Conservation (phyloP, 306 rosid species). For the Rubus parviflorus region DNA sequence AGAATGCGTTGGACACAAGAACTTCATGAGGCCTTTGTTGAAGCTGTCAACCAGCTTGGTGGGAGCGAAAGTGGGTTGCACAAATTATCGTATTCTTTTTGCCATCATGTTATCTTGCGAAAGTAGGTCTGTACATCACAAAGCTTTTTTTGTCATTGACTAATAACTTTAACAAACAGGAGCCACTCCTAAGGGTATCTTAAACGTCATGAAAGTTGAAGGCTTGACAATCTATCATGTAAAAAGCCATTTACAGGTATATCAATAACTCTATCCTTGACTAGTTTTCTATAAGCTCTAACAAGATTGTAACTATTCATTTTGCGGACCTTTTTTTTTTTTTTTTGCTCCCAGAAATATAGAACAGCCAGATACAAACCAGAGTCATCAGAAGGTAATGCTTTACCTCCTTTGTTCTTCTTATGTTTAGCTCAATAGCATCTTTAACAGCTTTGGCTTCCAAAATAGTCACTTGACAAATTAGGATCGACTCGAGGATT, state of each 20-base stretch:
- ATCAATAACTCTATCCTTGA: constrained; percentile 6
- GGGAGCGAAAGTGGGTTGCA: constrained; percentile 76
- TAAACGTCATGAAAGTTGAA: constrained; percentile 79
- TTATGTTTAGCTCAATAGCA: constrained; percentile 7
- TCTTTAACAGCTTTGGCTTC: not conserved
- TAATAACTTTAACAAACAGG: constrained; percentile 47
- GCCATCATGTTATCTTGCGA: not conserved
- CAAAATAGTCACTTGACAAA: not conserved
- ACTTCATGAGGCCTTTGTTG: constrained; percentile 93
- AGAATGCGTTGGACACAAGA: constrained; percentile 99
- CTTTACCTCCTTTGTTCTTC: constrained; percentile 26
- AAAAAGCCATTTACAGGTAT: constrained; percentile 94
- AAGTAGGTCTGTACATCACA: constrained; percentile 12
- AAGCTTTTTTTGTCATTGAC: constrained; percentile 8
- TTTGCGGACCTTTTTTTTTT: constrained; percentile 8
- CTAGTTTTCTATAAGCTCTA: constrained; percentile 2
- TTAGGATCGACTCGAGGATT: not conserved
- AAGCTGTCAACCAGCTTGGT: constrained; percentile 86
- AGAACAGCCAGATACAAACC: constrained; percentile 95
- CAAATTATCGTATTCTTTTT: constrained; percentile 1
- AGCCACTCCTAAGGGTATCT: constrained; percentile 96
- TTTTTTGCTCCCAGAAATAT: constrained; percentile 68
- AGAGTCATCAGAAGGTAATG: constrained; percentile 78
- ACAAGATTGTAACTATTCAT: constrained; percentile 18
- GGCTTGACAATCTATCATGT: constrained; percentile 95